Conservation (phyloP, 306 rosid species). For the Quercus suber region DNA sequence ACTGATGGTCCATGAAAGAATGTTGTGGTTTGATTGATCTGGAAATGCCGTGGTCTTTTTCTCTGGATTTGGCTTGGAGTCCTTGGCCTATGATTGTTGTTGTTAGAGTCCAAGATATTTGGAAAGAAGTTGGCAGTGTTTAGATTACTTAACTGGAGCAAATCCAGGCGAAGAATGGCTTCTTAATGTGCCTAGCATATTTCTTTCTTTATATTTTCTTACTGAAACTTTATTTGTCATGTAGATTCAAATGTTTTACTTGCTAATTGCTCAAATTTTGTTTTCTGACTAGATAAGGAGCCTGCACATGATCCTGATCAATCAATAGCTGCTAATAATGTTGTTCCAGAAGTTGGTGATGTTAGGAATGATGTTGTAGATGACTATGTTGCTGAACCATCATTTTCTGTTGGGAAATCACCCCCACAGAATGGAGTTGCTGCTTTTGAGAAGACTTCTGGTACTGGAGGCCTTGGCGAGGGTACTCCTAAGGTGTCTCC, state of each 20-base stretch:
- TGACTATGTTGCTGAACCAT: constrained; percentile 39
- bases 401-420: constrained; percentile 67
- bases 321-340: constrained; percentile 25
- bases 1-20: not conserved
- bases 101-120: not conserved
- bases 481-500: constrained; percentile 82
- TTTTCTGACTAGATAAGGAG: constrained; percentile 37
- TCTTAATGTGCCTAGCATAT: not conserved
- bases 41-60: not conserved
- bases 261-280: not conserved
- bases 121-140: not conserved
- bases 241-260: constrained; percentile 2
- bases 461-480: constrained; percentile 74
- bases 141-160: not conserved
- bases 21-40: not conserved
- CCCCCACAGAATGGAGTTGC: constrained; percentile 54
- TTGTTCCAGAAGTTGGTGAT: constrained; percentile 40
- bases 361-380: constrained; percentile 37
- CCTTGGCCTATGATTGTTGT: not conserved
- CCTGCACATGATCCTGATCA: constrained; percentile 30
- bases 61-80: not conserved
- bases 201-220: not conserved
- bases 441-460: constrained; percentile 39
- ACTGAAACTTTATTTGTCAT: not conserved
- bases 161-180: not conserved